A percentile compares a stretch with the other conserved stretches of the same genome.
Evolutionary conservation across 495 filamentous ascomycete genomes (phyloP).

Genomic region (Penicillium cosmopolitanum): DNA sequence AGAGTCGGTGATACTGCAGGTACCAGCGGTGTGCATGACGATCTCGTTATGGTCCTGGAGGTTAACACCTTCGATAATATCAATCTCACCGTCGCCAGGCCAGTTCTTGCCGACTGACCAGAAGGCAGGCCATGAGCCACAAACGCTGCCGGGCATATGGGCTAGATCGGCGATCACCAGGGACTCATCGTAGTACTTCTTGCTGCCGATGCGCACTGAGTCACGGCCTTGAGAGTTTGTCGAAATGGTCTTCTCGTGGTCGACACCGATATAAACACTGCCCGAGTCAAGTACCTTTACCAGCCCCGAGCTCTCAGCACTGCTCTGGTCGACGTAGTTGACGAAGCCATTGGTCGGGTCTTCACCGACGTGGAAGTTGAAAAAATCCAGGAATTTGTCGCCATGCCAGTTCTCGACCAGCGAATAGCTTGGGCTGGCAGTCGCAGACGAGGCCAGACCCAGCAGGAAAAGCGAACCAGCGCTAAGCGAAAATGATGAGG

Average conservation of each 20-base stretch:
- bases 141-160: conserved; percentile 73
- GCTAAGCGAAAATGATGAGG: conserved; percentile 27
- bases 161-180: conserved; percentile 74
- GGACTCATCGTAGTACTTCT: conserved; percentile 66
- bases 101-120: conserved; percentile 79
- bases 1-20: conserved; percentile 62
- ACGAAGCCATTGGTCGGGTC: conserved; percentile 77
- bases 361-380: conserved; percentile 49
- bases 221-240: conserved; percentile 58
- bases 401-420: conserved; percentile 50
- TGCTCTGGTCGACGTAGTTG: conserved; percentile 60
- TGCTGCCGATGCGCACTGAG: conserved; percentile 70
- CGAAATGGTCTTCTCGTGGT: conserved; percentile 41
- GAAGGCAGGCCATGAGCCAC: conserved; percentile 76
- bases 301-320: conserved; percentile 59
- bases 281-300: conserved; percentile 57
- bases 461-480: conserved; percentile 35
- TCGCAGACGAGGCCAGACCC: conserved; percentile 20
- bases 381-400: conserved; percentile 54
- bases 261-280: conserved; percentile 56
- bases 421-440: conserved; percentile 37
- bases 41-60: conserved; percentile 63
- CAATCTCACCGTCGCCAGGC: conserved; percentile 83
- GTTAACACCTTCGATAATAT: conserved; percentile 91
- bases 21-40: conserved; percentile 72